Evolutionary conservation across 2,329 filamentous ascomycete species (phyloP), one percentile per base, ranked within the genome.

Genomic region (Seiridium unicorne): DNA sequence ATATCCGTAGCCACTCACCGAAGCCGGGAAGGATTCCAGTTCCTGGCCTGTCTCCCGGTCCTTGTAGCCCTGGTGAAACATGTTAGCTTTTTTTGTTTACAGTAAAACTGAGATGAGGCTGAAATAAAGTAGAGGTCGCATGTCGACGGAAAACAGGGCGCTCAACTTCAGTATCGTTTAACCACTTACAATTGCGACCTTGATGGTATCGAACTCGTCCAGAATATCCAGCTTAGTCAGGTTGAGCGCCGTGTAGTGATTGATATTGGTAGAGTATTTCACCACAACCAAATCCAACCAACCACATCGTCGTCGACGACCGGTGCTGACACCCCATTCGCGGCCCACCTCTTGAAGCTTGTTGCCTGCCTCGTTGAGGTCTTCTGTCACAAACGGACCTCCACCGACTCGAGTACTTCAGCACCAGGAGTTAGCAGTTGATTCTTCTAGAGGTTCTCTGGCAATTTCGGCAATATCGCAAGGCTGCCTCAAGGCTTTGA

Each of bases 141-240:
- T 26, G 18, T 26, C 18, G 18, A 26, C 18, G 18, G 18, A 26
- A 26, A 26, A 26, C 18, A 26, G 18, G 18, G 18, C 18, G 18
- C 18, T 26, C 18, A 26, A 26, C 18, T 26, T 26, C 18, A 26
- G 18, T 26, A 26, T 32, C 76, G 0, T 75, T 77, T 36, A 57
- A 79, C 72, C 67, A 81, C 81, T 77, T 96, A 96, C 87, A 11
- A 89, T 84, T 18, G 89, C 90, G 55, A 91, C 81, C 60, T 93
- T 90, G 75, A 96, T 84, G 69, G 86, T 88, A 8, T 84, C 80
- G 72, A 96, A 92, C 38, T 84, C 84, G 71, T 93, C 90, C 13
- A 93, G 81, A 44, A 36, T n/a, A 44, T 38, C 18, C 38, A 64
- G 61, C 67, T 85, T 87, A 11, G 83, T 87, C 46, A 87, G 70